Percentiles rank a stretch among this genome's conserved stretches.
Evolutionary conservation across 2,329 filamentous ascomycete genomes (phyloP).

Genomic region (Monilinia vaccinii-corymbosi): DNA sequence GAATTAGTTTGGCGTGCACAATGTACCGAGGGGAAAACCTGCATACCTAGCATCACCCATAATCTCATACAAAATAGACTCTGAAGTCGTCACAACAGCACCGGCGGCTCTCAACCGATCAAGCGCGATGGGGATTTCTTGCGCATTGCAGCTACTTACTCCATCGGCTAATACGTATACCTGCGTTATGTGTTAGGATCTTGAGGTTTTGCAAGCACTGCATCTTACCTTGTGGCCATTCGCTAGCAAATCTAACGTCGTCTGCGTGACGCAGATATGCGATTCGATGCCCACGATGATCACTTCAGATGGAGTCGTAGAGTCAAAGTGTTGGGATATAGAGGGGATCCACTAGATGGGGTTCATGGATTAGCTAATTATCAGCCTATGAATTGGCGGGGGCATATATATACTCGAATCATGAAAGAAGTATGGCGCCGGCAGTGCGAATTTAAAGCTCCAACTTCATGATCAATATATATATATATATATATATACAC

Average conservation of each 20-base stretch:
- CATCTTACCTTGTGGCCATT: constrained; percentile 59
- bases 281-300: constrained; percentile 86
- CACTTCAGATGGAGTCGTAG: constrained; percentile 42
- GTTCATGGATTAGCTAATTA: background rate
- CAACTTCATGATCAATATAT: background rate
- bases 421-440: background rate
- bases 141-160: constrained; percentile 76
- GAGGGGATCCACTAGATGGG: constrained; percentile 48
- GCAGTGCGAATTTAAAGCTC: background rate
- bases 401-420: background rate
- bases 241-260: constrained; percentile 68
- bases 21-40: background rate
- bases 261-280: constrained; percentile 94
- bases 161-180: constrained; percentile 76
- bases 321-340: constrained; percentile 38
- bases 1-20: background rate
- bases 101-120: constrained; percentile 67
- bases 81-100: constrained; percentile 72
- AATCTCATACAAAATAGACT: constrained; percentile 83
- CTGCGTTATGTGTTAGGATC: background rate
- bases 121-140: constrained; percentile 74
- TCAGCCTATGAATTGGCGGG: background rate
- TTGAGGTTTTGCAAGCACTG: background rate
- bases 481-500: background rate
- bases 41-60: constrained; percentile 62